These are phyloP conservation scores for Patellaria atrata DNA, from an alignment of 495 filamentous ascomycete genomes.

Conservation along the genomic window DNA sequence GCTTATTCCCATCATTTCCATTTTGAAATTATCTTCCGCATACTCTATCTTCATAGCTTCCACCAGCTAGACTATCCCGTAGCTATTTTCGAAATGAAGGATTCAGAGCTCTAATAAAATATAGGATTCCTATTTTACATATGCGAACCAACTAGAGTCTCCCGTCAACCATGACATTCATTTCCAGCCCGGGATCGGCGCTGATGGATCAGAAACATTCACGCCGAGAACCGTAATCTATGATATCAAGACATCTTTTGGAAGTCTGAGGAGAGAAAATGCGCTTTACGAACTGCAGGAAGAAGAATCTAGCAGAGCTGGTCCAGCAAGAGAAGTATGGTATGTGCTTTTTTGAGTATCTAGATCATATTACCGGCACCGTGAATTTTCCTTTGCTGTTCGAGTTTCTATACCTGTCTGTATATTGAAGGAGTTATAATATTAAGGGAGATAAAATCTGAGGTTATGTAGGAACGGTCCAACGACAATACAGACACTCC, in stretches of 20 bases:
- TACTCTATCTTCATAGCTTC: slow-evolving; percentile 13
- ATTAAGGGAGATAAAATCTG: not conserved
- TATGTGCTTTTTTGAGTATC: not conserved
- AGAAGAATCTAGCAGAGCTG: slow-evolving; percentile 32
- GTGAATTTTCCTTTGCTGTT: no score
- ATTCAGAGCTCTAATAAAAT: no score
- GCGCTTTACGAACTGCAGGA: slow-evolving; percentile 66
- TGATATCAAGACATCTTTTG: slow-evolving; percentile 87
- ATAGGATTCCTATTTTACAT: slow-evolving; percentile 96
- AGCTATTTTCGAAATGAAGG: slow-evolving; percentile 36
- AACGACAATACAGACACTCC: slow-evolving; percentile 50
- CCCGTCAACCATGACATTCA: slow-evolving; percentile 82
- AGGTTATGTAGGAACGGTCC: slow-evolving; percentile 44
- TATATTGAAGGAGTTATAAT: not conserved
- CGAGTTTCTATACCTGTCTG: no score
- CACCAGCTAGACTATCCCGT: not conserved
- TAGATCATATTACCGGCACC: not conserved
- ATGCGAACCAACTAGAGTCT: slow-evolving; percentile 50
- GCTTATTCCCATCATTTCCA: not conserved
- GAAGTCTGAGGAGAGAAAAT: slow-evolving; percentile 73
- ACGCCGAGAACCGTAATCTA: slow-evolving; percentile 87
- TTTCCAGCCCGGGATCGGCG: slow-evolving; percentile 75
- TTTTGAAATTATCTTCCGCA: slow-evolving; percentile 8
- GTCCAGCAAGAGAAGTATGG: not conserved
- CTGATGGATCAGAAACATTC: slow-evolving; percentile 75